phyloP scores from a whole-genome alignment of 495 filamentous ascomycete species.

The Xylaria grammica region DNA sequence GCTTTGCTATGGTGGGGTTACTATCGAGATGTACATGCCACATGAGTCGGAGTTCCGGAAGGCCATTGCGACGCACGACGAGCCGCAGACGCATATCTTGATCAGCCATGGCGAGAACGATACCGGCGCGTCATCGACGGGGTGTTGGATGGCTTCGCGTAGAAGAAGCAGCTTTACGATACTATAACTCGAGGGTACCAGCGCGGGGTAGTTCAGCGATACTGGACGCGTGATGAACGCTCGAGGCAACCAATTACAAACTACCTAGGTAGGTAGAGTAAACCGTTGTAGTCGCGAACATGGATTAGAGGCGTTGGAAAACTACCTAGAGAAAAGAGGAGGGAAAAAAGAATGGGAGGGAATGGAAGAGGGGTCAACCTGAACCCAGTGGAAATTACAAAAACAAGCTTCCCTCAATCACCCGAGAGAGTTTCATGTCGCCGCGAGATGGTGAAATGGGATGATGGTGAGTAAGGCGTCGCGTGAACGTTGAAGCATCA shows the following conservation, averaged over 20 bases:
- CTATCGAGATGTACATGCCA: conserved; percentile 67
- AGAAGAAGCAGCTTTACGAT: neutral
- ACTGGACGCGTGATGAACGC: neutral
- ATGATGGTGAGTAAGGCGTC: too few relatives aligned
- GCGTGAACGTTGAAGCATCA: neutral
- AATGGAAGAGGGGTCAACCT: neutral
- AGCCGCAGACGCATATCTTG: conserved; percentile 79
- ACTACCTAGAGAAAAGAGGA: neutral
- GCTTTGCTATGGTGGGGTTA: conserved; percentile 73
- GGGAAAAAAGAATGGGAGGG: neutral
- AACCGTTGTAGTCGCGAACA: too few relatives aligned
- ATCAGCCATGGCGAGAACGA: conserved; percentile 25
- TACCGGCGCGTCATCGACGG: neutral
- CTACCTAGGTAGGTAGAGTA: too few relatives aligned
- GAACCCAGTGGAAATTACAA: neutral
- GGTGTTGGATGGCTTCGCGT: neutral
- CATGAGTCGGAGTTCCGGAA: conserved; percentile 76
- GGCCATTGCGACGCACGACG: conserved; percentile 76
- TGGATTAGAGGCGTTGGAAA: too few relatives aligned
- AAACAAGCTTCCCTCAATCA: neutral
- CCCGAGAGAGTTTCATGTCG: neutral
- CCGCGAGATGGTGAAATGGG: neutral
- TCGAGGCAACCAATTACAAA: too few relatives aligned
- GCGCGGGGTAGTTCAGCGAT: neutral
- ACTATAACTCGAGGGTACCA: too few relatives aligned